Evolutionary conservation across 2,329 filamentous ascomycete species (phyloP).

Genomic region (Mycosphaerelloides madeirae): DNA sequence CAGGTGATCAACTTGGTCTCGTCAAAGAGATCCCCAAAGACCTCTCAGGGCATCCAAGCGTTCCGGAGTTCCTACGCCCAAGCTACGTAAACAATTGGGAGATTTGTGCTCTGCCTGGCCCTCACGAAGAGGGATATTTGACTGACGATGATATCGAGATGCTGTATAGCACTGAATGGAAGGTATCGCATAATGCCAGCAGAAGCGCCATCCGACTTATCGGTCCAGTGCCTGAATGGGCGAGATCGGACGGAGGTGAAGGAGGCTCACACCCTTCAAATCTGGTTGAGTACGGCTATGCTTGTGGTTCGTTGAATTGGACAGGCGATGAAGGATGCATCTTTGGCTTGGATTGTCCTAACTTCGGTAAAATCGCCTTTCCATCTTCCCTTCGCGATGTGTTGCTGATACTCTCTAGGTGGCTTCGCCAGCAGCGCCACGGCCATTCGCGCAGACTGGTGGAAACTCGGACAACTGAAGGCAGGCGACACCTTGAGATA

Average conservation of each 20-base stretch:
- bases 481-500: conserved; percentile 54
- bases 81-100: conserved; percentile 49
- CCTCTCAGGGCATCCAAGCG: conserved; percentile 29
- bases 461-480: conserved; percentile 59
- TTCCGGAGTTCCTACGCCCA: conserved; percentile 47
- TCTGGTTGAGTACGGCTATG: conserved; percentile 56
- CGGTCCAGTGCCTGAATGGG: conserved; percentile 56
- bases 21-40: conserved; percentile 35
- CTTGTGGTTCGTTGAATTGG: conserved; percentile 55
- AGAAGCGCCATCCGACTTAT: conserved; percentile 57
- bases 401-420: conserved; percentile 21
- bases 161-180: conserved; percentile 56
- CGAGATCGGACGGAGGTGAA: conserved; percentile 56
- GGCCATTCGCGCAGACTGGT: conserved; percentile 54
- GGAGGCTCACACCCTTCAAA: conserved; percentile 56
- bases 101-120: conserved; percentile 52
- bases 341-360: conserved; percentile 55
- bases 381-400: no score
- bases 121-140: conserved; percentile 54
- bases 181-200: conserved; percentile 57
- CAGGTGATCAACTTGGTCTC: conserved; percentile 51
- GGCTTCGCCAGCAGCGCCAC: conserved; percentile 56
- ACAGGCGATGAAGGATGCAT: conserved; percentile 59
- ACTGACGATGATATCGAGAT: conserved; percentile 50
- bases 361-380: conserved; percentile 49